A percentile compares a stretch with the other conserved stretches of the same genome.
Conservation (phyloP, 2,329 filamentous ascomycete genomes). For the Sporothrix sp. region DNA sequence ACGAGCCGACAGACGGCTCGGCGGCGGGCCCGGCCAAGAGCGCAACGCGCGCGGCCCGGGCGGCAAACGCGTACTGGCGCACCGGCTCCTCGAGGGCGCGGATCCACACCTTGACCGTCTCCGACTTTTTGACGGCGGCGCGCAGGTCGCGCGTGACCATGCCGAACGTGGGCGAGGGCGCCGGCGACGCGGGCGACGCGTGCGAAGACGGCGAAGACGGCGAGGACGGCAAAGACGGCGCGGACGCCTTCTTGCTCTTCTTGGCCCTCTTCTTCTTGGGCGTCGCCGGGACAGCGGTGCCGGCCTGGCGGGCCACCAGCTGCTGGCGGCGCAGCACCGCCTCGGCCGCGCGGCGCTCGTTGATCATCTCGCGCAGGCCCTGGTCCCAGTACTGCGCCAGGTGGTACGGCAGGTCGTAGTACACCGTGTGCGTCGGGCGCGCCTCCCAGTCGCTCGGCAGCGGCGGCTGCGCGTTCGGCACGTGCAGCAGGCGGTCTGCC, state of each 20-base stretch:
- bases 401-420: slow-evolving; percentile 70
- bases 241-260: not conserved
- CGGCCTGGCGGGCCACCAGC: slow-evolving; percentile 34
- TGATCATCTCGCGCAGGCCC: slow-evolving; percentile 40
- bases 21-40: too few relatives aligned
- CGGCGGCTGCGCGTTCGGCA: slow-evolving; percentile 79
- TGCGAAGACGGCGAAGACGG: not conserved
- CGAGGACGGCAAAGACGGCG: not conserved
- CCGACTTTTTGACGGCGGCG: slow-evolving; percentile 67
- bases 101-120: slow-evolving; percentile 69
- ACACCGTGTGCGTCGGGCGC: slow-evolving; percentile 68
- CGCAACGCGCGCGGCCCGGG: slow-evolving; percentile 35
- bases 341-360: slow-evolving; percentile 34
- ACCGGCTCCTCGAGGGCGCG: slow-evolving; percentile 80
- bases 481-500: slow-evolving; percentile 80
- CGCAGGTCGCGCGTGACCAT: slow-evolving; percentile 72
- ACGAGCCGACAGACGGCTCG: too few relatives aligned
- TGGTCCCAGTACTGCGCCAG: slow-evolving; percentile 77
- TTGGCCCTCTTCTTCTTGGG: not conserved
- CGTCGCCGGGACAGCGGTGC: slow-evolving; percentile 31
- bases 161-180: slow-evolving; percentile 23
- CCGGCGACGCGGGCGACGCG: slow-evolving; percentile 16
- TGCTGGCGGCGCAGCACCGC: slow-evolving; percentile 32
- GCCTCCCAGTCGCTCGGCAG: slow-evolving; percentile 74
- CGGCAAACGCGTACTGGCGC: slow-evolving; percentile 58